Percentiles rank a stretch among this genome's conserved stretches.
These are phyloP conservation scores for Sporothrix protearum DNA, from an alignment of 2,329 filamentous ascomycete genomes.

Conservation along the genomic window DNA sequence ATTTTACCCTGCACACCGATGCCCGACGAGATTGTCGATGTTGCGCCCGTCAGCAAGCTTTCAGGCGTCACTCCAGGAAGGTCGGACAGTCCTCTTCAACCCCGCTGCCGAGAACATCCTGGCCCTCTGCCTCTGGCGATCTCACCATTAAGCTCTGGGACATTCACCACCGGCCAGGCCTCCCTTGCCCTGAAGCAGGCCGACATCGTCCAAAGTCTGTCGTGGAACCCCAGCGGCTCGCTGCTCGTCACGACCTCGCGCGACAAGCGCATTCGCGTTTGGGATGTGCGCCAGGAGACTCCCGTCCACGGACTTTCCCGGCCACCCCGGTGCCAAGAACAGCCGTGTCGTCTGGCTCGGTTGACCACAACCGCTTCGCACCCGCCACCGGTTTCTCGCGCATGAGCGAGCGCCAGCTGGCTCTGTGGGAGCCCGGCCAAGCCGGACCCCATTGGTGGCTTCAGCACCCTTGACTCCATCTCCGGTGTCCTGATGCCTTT, in stretches of 20 bases:
- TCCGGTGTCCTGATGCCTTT: constrained; percentile 99
- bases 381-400: constrained; percentile 95
- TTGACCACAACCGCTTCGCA: constrained; percentile 89
- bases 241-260: constrained; percentile 88
- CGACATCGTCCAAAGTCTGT: constrained; percentile 91
- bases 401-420: constrained; percentile 97
- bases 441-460: constrained; percentile 85
- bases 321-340: constrained; percentile 94
- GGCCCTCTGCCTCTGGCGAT: constrained; percentile 91
- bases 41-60: constrained; percentile 76
- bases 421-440: constrained; percentile 87
- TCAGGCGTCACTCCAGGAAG: constrained; percentile 86
- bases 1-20: constrained; percentile 80
- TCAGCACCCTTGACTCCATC: constrained; percentile 87
- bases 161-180: constrained; percentile 73
- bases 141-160: constrained; percentile 97
- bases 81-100: constrained; percentile 98
- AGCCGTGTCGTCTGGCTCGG: constrained; percentile 96
- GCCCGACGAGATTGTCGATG: constrained; percentile 78
- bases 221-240: constrained; percentile 87
- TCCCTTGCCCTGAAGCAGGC: constrained; percentile 76
- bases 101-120: constrained; percentile 93
- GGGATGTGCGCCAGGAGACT: constrained; percentile 93
- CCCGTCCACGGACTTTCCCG: constrained; percentile 79
- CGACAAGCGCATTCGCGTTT: constrained; percentile 96